Percentiles rank a stretch among this genome's conserved stretches.
These are phyloP conservation scores for Eustoma russellianum DNA, from an alignment of 257 asterid genomes.

Conservation along the genomic window DNA sequence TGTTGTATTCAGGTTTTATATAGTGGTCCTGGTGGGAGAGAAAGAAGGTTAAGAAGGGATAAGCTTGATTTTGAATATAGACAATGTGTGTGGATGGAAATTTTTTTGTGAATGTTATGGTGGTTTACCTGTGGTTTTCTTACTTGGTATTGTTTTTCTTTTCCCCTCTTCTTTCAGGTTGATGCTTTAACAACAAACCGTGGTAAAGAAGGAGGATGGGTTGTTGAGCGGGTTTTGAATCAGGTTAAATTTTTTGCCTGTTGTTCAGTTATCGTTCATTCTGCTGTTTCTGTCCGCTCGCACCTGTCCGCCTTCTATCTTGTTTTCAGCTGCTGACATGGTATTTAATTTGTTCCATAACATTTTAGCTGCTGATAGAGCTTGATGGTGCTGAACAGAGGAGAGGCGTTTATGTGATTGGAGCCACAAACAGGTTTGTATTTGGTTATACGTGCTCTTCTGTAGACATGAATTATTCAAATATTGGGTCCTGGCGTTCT, in stretches of 20 bases:
- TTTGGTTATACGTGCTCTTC: background rate
- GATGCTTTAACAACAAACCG: slow-evolving; percentile 76
- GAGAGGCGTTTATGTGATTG: slow-evolving; percentile 66
- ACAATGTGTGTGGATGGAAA: no score
- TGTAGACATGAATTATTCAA: background rate
- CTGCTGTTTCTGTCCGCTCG: background rate
- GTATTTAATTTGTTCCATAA: slow-evolving; percentile 1
- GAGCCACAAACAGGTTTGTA: slow-evolving; percentile 82
- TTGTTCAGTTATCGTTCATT: background rate
- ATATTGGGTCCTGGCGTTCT: background rate
- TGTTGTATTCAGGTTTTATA: no score
- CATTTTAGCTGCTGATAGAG: slow-evolving; percentile 68
- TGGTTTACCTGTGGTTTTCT: background rate
- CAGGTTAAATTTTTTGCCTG: slow-evolving; percentile 30
- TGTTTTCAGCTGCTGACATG: background rate
- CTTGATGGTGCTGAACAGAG: slow-evolving; percentile 78
- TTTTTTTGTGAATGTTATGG: no score
- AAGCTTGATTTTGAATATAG: no score
- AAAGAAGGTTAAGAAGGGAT: no score
- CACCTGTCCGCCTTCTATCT: slow-evolving; percentile 7
- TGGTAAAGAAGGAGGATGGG: slow-evolving; percentile 74
- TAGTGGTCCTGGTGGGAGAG: no score
- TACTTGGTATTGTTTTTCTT: background rate
- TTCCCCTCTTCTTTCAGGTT: slow-evolving; percentile 28
- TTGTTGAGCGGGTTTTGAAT: slow-evolving; percentile 64